These are phyloP conservation scores for Solanum pinnatisectum DNA, from an alignment of 257 asterid genomes.

Conservation along the genomic window DNA sequence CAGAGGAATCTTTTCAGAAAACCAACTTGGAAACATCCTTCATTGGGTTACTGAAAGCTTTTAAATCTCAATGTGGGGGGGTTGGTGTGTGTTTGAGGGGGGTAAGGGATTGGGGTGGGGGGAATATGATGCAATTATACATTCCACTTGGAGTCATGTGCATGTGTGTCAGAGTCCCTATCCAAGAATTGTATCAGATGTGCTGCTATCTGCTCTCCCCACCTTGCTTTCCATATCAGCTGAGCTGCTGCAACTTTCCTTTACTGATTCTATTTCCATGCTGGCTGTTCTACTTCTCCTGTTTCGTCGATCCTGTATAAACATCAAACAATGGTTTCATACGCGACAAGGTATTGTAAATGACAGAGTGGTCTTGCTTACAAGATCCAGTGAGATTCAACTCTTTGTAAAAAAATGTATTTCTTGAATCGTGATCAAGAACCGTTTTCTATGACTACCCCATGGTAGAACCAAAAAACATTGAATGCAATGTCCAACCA, in stretches of 20 bases:
- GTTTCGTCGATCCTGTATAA: constrained; percentile 60
- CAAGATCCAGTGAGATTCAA: background rate
- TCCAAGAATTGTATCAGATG: constrained; percentile 36
- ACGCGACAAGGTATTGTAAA: background rate
- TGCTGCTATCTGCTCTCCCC: constrained; percentile 30
- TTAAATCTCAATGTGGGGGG: background rate
- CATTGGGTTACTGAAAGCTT: constrained; percentile 19
- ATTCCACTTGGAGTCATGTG: constrained; percentile 10
- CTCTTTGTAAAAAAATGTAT: background rate
- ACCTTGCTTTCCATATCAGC: constrained; percentile 35
- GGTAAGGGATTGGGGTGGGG: background rate
- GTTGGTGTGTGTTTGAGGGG: background rate
- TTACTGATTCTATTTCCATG: constrained; percentile 60
- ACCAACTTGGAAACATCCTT: constrained; percentile 24
- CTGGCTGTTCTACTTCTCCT: constrained; percentile 57
- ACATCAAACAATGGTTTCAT: background rate
- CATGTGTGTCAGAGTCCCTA: constrained; percentile 23
- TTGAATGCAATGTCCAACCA: background rate
- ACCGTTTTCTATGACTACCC: background rate
- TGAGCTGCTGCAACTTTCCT: constrained; percentile 36
- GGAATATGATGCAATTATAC: constrained; percentile 10
- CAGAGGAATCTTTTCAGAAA: constrained; percentile 36
- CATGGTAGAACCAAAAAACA: background rate
- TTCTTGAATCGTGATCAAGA: background rate
- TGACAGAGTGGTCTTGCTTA: background rate